Base-by-base conservation (phyloP, 1,284 basidiomycete species). In the Hymenochaete sp. region DNA sequence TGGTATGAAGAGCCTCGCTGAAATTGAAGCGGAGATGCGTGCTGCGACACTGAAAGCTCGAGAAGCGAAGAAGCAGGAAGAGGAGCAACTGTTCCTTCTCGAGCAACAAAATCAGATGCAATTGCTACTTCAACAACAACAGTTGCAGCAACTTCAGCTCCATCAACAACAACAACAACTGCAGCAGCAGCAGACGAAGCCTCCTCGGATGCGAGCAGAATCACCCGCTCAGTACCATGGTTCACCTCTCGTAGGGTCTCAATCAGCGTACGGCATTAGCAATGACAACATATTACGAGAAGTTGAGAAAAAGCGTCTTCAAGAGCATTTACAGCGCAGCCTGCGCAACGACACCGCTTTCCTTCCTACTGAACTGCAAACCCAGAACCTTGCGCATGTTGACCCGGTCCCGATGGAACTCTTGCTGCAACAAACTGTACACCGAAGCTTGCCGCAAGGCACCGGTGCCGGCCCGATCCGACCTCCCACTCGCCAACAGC, bases 11-110 rank as follows among this genome's bases (percentile, higher is more conserved):
- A 95, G 91, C 0, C 64, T 98, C 21, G 88, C 93, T 53, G 92
- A 98, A 61, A 89, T 98, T 51, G 95, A 98, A 62, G 84, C 87
- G 3, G 90, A 98, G 63, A 89, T 95, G 84, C 69, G 72, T 8
- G 67, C 71, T 6, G 68, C 68, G 74, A 48, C 71, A 37, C 73
- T 55, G 26, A 54, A 43, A 25, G 48, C 46, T 39, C 44, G 42
- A 18, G 48, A 42, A 4, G 33, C 25, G 27, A 41, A 41, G 39
- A 10, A 44, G 21, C 48, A 49, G 3, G 48, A 52, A 16, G 52
- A 55, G 39, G 49, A 50, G 33, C 52, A 49, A 32, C 36, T 54
- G 38, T 42, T 56, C 28, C 31, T 54, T 33, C 56, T 55, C 33
- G 54, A 53, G n/a, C 64, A 65, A 45, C 59, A 62, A 28, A 50